Conservation (phyloP, 1,284 basidiomycete genomes). For the Tylopilus sp. region DNA sequence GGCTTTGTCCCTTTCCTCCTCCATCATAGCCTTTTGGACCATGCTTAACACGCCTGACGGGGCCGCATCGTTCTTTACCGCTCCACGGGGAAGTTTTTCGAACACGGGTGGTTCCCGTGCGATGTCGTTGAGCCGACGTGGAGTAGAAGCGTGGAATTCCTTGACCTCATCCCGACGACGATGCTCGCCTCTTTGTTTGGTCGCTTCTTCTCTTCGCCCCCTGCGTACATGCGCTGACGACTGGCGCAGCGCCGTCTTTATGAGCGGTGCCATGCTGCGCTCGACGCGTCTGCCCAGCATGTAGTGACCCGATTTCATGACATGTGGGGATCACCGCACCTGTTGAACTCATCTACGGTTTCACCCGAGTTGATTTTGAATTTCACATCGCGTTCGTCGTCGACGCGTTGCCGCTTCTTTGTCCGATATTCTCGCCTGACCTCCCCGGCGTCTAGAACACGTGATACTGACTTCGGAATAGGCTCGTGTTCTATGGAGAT, state of each 20-base stretch:
- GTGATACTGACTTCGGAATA: constrained; percentile 62
- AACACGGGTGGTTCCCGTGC: constrained; percentile 60
- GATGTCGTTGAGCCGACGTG: constrained; percentile 65
- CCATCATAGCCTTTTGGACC: constrained; percentile 72
- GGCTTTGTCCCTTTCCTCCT: constrained; percentile 64
- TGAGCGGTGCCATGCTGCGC: constrained; percentile 58
- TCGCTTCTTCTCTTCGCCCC: constrained; percentile 41
- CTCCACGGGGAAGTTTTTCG: constrained; percentile 42
- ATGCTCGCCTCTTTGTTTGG: constrained; percentile 25
- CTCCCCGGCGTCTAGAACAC: constrained; percentile 59
- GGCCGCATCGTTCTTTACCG: constrained; percentile 32
- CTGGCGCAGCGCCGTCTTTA: constrained; percentile 56
- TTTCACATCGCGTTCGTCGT: constrained; percentile 19
- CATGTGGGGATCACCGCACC: constrained; percentile 37
- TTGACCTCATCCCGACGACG: constrained; percentile 33
- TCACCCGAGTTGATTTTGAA: constrained; percentile 62
- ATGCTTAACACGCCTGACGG: constrained; percentile 54
- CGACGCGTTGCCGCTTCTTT: constrained; percentile 43
- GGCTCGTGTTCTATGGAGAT: constrained; percentile 46
- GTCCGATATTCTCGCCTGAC: constrained; percentile 52
- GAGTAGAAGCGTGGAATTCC: constrained; percentile 61
- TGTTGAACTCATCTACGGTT: constrained; percentile 69
- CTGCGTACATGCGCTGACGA: constrained; percentile 52
- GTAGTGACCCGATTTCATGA: background rate
- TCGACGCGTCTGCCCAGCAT: constrained; percentile 58